Evolutionary conservation across 345 rosid species (phyloP), one percentile per base, ranked within the genome.

Genomic region (Odontarrhena argentea): DNA sequence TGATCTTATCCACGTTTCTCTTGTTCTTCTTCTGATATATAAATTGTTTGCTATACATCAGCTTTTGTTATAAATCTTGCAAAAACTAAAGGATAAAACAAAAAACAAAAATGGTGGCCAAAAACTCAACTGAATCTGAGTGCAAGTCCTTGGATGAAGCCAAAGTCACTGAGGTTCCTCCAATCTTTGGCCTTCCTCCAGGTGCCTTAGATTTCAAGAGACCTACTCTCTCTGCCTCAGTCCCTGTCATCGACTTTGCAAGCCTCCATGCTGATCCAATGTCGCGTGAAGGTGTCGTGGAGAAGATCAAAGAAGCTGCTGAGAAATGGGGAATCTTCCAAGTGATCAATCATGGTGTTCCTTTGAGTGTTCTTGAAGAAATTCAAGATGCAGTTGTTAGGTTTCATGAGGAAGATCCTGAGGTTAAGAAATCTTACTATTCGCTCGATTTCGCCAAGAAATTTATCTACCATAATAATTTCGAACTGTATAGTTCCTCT

Each of bases 271-370:
- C 7, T n/a, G 38, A 7, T 3, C 14, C 37, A n/a, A 9, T 12
- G 18, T 58, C 60, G n/a, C 77, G 63, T 18, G 18, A 47, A 41
- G 44, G 50, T 44, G 55, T 74, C 1, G 65, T 77, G 5, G 42
- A 76, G 30, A 48, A 59, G 55, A 66, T 83, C 30, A 37, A 77
- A 52, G 57, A 43, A 0, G 81, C 82, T 3, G 70, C 78, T 0
- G 78, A 76, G 76, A 49, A 56, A 0, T 83, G 83, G 83, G 85
- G 85, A 7, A 68, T 86, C 54, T 81, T 85, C 40, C 87, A 78
- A 49, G 54, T 81, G 34, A 65, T 81, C 15, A 81, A 81, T 13
- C 86, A 86, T 25, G 80, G 83, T 37, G 80, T 86, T 59, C 81
- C 81, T 1, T n/a, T 9, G 2, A 67, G 18, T 7, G 49, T 74